Evolutionary conservation across 2,329 filamentous ascomycete genomes (phyloP).

Genomic region (Calonectria pseudoreteaudii): DNA sequence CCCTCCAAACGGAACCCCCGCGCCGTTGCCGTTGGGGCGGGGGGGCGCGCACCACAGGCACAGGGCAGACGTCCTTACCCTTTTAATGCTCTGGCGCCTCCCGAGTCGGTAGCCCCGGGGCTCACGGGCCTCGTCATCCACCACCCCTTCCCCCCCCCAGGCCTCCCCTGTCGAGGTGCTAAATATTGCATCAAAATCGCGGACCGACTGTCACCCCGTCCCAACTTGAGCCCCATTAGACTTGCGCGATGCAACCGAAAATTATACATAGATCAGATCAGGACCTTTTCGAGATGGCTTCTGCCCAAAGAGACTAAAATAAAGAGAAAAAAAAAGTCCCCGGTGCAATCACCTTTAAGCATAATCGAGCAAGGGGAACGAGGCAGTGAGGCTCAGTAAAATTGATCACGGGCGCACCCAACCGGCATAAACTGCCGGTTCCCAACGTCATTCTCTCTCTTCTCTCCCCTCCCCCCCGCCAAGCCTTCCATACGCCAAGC

Average conservation of each 20-base stretch:
- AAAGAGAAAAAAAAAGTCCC: not conserved
- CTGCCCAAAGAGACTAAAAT: too few relatives aligned
- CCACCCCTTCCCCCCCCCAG: too few relatives aligned
- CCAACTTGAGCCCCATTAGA: not conserved
- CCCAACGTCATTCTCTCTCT: not conserved
- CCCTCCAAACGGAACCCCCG: not conserved
- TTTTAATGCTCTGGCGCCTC: not conserved
- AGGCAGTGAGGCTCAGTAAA: not conserved
- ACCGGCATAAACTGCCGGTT: not conserved
- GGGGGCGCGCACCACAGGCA: too few relatives aligned
- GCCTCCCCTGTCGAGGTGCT: not conserved
- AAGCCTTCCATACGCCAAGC: not conserved
- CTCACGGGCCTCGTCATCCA: not conserved
- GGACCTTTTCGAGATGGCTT: not conserved
- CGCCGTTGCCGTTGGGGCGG: too few relatives aligned
- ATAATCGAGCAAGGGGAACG: not conserved
- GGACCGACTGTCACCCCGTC: not conserved
- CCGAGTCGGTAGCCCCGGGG: not conserved
- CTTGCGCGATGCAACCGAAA: not conserved
- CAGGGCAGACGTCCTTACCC: not conserved
- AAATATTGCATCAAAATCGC: constrained; percentile 10
- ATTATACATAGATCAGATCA: constrained; percentile 7
- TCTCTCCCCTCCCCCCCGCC: too few relatives aligned
- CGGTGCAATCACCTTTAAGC: not conserved
- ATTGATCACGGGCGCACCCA: not conserved